Evolutionary conservation across 805 yeast species (phyloP).

Genomic region (Saccharomycopsis sp.): DNA sequence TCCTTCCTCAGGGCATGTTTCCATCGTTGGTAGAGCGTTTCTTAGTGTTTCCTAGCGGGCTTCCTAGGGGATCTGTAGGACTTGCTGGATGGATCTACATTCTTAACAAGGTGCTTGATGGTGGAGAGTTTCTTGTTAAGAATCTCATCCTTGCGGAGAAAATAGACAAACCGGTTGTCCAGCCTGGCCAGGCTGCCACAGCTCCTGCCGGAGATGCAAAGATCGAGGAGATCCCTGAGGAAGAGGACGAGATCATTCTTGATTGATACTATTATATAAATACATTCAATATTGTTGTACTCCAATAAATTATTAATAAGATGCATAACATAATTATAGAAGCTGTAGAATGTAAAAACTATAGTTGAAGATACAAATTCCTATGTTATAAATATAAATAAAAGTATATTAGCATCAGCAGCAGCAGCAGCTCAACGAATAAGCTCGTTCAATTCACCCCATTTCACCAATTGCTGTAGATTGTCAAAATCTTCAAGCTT

Average conservation of each 20-base stretch:
- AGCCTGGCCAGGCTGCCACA: background rate
- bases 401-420: no score
- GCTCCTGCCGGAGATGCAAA: background rate
- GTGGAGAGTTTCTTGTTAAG: conserved; percentile 44
- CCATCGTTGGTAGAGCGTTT: conserved; percentile 51
- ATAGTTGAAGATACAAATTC: background rate
- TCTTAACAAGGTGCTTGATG: conserved; percentile 27
- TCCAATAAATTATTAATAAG: no score
- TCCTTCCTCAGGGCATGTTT: conserved; percentile 49
- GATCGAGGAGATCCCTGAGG: background rate
- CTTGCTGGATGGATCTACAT: conserved; percentile 41
- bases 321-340: no score
- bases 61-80: conserved; percentile 39
- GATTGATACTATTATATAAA: no score
- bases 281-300: no score
- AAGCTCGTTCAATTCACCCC: conserved; percentile 21
- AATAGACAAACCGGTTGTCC: background rate
- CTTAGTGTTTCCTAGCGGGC: conserved; percentile 52
- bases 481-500: conserved; percentile 26
- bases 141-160: conserved; percentile 2
- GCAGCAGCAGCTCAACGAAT: background rate
- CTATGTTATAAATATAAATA: no score
- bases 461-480: conserved; percentile 25
- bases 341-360: background rate
- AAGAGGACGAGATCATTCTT: background rate